Base-by-base conservation (phyloP, 106 monocot genomes). In the Acorus gramineus region DNA sequence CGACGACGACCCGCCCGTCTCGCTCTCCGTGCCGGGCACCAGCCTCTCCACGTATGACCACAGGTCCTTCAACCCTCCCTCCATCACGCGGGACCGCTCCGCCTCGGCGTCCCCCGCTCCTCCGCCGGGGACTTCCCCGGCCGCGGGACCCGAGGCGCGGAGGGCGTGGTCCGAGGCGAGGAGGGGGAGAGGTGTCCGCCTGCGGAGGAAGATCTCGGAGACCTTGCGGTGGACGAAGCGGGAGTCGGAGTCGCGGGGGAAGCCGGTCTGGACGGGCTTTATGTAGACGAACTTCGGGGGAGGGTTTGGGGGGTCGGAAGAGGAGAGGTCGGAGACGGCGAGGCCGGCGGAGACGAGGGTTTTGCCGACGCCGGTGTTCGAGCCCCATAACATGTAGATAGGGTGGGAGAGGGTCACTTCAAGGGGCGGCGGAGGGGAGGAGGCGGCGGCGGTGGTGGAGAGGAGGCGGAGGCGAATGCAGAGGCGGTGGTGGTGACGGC, bases 301-400 rank as follows among this genome's bases (percentile, higher is more conserved):
- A 11, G 44, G 6, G 9, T 66, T 3, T 8, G 49, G 8, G 6
- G 77, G 44, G 58, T 50, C 6, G 3, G 71, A 57, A 63, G 56
- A 49, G 54, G 70, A 76, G 70, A 89, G 80, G 68, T 76, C 76
- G 49, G 89, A 78, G 67, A 70, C 60, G 50, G 82, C 85, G 54
- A 98, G 71, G n/a, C 88, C 98, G 50, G 98, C 66, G 66, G 98
- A 98, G 59, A 98, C 83, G 46, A 98, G 75, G 64, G 98, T 92
- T 76, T 98, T 98, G 52, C 98, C 98, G 42, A 98, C 87, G 68
- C 77, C 85, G 42, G 98, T 98, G 79, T 98, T 98, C 67, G 92
- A 69, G 57, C 91, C 91, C 83, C 73, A 98, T 11, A 98, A 52
- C 57, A 84, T 73, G 81, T 79, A 92, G 65, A 85, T 82, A 7